Evolutionary conservation across 495 filamentous ascomycete genomes (phyloP).

Genomic region (Penicillium crystallinum): DNA sequence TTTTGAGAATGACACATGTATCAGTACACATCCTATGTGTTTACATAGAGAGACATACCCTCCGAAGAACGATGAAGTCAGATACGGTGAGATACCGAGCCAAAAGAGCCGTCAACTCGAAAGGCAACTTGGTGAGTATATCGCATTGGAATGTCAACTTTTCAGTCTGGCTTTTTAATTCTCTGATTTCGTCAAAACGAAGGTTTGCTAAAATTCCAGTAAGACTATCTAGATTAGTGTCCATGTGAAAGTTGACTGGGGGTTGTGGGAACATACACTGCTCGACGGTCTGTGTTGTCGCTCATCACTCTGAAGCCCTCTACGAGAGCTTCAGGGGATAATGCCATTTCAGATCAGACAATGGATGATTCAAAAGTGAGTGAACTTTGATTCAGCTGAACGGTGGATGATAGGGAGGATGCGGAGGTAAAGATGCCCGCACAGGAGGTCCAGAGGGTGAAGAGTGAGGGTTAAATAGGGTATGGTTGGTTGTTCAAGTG

Average conservation of each 20-base stretch:
- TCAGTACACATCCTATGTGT: not conserved
- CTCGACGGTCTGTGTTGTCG: not conserved
- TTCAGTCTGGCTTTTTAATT: conserved; percentile 21
- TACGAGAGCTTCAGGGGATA: not conserved
- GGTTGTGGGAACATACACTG: not conserved
- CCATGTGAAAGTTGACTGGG: not conserved
- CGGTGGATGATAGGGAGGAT: not conserved
- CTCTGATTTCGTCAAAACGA: conserved; percentile 26
- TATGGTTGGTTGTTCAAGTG: no score
- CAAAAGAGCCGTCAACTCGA: conserved; percentile 28
- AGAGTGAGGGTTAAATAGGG: no score
- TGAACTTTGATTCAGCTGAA: not conserved
- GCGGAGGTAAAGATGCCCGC: no score
- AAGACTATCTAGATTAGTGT: not conserved
- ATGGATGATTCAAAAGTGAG: not conserved
- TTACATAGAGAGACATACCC: conserved; percentile 13
- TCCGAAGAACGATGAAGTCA: conserved; percentile 25
- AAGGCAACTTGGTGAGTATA: conserved; percentile 28
- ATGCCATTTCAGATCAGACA: not conserved
- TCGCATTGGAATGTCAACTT: conserved; percentile 25
- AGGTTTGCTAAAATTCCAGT: not conserved
- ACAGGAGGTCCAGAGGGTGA: no score
- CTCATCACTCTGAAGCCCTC: not conserved
- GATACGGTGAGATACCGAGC: conserved; percentile 16
- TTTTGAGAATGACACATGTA: no score